Evolutionary conservation across 2,329 filamentous ascomycete genomes (phyloP).

Genomic region (Penicillium aurantiogriseum): DNA sequence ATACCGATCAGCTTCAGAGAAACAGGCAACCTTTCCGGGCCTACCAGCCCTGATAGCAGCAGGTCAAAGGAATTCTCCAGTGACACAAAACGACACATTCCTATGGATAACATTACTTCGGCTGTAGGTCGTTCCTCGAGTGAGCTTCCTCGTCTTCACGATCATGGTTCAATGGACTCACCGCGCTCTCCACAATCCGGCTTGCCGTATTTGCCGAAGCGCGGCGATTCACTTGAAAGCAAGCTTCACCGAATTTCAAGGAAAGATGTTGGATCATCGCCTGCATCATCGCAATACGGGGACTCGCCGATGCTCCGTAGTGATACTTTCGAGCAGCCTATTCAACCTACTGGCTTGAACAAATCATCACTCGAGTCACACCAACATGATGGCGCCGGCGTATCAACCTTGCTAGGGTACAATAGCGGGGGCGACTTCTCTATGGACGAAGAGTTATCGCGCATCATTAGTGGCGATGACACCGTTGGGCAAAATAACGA

Average conservation of each 20-base stretch:
- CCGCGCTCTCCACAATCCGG: constrained; percentile 33
- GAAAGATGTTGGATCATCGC: constrained; percentile 58
- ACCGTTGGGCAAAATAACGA: constrained; percentile 54
- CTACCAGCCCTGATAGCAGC: constrained; percentile 32
- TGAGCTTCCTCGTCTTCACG: constrained; percentile 55
- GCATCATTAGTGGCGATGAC: constrained; percentile 78
- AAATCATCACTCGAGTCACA: constrained; percentile 40
- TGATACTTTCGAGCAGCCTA: constrained; percentile 13
- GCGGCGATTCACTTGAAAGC: constrained; percentile 60
- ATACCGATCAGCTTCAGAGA: constrained; percentile 40
- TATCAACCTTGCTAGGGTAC: constrained; percentile 67
- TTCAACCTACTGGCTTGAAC: constrained; percentile 45
- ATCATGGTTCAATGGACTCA: constrained; percentile 51
- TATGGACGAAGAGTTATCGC: constrained; percentile 92
- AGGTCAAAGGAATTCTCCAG: constrained; percentile 20
- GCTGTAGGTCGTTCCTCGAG: constrained; percentile 55
- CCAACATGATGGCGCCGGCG: constrained; percentile 50
- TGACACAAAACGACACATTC: constrained; percentile 18
- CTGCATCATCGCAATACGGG: constrained; percentile 34
- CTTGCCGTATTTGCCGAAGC: constrained; percentile 48
- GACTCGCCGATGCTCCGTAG: constrained; percentile 44
- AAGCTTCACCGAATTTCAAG: constrained; percentile 57
- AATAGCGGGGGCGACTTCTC: constrained; percentile 84
- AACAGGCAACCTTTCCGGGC: constrained; percentile 39
- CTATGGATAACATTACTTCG: constrained; percentile 27